Evolutionary conservation across 1,139 yeast genomes (phyloP), one percentile per base, ranked within the genome.

Genomic region (Yamadazyma sp.): DNA sequence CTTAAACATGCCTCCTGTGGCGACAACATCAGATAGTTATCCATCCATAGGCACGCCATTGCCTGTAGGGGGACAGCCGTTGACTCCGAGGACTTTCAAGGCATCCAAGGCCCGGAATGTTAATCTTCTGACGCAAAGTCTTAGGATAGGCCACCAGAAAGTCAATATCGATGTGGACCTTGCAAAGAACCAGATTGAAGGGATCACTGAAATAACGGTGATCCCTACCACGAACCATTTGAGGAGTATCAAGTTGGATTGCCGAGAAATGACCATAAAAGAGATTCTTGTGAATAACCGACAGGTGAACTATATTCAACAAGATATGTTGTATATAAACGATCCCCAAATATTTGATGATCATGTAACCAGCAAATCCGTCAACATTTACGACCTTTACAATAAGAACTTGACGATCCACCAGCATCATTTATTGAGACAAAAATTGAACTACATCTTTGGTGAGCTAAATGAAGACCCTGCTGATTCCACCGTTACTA

Each of bases 201-300:
- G 97, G 11, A 73, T 78, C 50, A 88, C 97, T 0, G 97, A 89
- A 55, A 64, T 92, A 26, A 84, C 94, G 2, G 68, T 90, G 11
- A 67, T 86, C 16, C 97, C 97, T 0, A 67, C 81, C 2, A 78
- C 82, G 14, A 76, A 78, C 9, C 59, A 68, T 1, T 62, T 90
- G 31, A 78, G 76, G 38, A 67, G 69, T 11, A 69, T 92, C 23
- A 76, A 78, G 39, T 66, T 92, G 38, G 97, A 92, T 57, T 87
- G 95, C 46, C 78, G 96, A 41, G 90, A 87, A 43, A 76, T 88
- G 64, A 67, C 65, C 33, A 77, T 90, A 29, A 72, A 73, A 23
- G 77, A 78, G 26, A 82, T 88, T 8, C 67, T 67, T 31, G 76
- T 92, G 33, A 88, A 90, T 57, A 50, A 61, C 43, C 41, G 61